Percentiles rank a stretch among this genome's conserved stretches.
Conservation (phyloP, 768 basidiomycete species). For the Rhodotorula taiwanensis region DNA sequence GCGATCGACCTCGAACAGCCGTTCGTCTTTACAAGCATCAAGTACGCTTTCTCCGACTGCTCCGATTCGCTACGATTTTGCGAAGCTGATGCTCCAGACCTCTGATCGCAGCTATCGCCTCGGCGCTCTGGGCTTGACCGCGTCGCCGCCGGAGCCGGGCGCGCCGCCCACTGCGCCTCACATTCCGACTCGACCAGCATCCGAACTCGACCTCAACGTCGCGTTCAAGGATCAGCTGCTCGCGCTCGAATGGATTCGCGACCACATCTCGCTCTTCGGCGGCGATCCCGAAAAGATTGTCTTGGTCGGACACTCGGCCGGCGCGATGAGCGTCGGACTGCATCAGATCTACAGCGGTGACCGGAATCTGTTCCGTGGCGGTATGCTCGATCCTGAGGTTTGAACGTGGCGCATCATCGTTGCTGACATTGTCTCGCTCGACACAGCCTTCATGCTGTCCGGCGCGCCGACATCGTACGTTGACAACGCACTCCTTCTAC, state of each 20-base stretch:
- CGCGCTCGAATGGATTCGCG: conserved; percentile 47
- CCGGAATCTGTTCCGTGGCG: conserved; percentile 21
- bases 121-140: conserved; percentile 28
- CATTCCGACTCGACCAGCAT: conserved; percentile 14
- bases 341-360: conserved; percentile 26
- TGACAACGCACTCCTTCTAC: too few relatives aligned
- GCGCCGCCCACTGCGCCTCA: conserved; percentile 15
- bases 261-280: conserved; percentile 46
- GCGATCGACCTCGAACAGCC: conserved; percentile 18
- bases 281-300: conserved; percentile 42
- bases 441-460: conserved; percentile 38
- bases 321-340: conserved; percentile 28
- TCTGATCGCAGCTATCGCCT: conserved; percentile 23
- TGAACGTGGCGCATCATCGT: too few relatives aligned
- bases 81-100: background rate
- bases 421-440: too few relatives aligned
- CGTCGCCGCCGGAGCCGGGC: conserved; percentile 22
- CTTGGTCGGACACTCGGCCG: conserved; percentile 30
- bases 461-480: conserved; percentile 34
- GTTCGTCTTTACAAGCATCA: conserved; percentile 27
- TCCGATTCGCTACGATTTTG: background rate
- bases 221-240: conserved; percentile 50
- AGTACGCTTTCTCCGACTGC: conserved; percentile 11
- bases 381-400: background rate
- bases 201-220: conserved; percentile 48